Conservation (phyloP, 148 eudicot species). For the Silene uniflora region DNA sequence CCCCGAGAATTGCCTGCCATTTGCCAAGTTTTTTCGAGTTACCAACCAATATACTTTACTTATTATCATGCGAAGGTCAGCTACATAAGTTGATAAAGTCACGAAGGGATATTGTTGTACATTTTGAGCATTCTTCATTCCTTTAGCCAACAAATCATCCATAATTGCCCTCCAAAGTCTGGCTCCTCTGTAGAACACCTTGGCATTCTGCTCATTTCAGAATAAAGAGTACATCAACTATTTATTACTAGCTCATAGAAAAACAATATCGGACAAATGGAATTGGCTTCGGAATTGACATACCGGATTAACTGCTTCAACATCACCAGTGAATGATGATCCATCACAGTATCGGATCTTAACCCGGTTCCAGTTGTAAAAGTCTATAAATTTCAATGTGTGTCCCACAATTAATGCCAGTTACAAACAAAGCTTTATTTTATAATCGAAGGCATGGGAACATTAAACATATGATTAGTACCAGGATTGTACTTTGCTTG, state of each 20-base stretch:
- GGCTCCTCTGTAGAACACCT: conserved; percentile 81
- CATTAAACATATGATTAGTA: not conserved
- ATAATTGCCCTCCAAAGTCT: conserved; percentile 66
- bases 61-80: no score
- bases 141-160: conserved; percentile 76
- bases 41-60: not conserved
- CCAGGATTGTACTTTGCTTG: conserved; percentile 42
- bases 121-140: conserved; percentile 72
- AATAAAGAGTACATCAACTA: not conserved
- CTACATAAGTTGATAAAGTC: no score
- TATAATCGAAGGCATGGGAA: not conserved
- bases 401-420: not conserved
- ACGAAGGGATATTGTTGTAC: conserved; percentile 27
- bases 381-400: conserved; percentile 31
- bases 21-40: not conserved
- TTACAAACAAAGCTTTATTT: not conserved
- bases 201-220: conserved; percentile 46
- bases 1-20: conserved; percentile 61
- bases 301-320: conserved; percentile 53
- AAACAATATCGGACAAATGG: not conserved
- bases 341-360: conserved; percentile 56
- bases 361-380: conserved; percentile 60
- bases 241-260: not conserved
- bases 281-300: conserved; percentile 1
- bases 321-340: conserved; percentile 52